Conservation (phyloP, 768 basidiomycete genomes). For the Asterophora parasitica region DNA sequence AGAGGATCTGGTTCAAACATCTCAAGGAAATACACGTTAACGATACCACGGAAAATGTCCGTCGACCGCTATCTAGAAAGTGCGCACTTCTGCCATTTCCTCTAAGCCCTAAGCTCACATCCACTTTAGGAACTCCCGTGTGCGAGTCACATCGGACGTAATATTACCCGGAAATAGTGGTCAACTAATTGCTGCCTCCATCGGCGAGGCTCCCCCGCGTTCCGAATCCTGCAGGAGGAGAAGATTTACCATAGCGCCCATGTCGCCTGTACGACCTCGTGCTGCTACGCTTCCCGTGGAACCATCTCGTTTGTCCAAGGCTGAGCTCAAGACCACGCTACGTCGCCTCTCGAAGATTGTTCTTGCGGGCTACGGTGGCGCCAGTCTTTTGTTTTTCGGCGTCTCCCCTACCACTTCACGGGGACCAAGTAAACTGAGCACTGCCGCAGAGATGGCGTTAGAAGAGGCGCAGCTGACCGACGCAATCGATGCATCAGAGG, state of each 20-base stretch:
- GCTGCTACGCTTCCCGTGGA: neutral
- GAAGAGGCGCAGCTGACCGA: conserved; percentile 62
- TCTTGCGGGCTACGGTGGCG: conserved; percentile 80
- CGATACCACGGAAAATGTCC: conserved; percentile 31
- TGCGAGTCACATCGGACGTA: conserved; percentile 70
- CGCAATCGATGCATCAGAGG: conserved; percentile 69
- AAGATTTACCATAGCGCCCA: conserved; percentile 12
- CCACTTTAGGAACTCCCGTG: conserved; percentile 42
- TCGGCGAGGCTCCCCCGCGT: conserved; percentile 53
- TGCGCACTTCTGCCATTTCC: conserved; percentile 13
- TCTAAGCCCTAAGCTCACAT: neutral
- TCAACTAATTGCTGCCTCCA: conserved; percentile 77
- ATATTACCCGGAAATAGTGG: conserved; percentile 63
- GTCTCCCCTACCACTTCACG: conserved; percentile 39
- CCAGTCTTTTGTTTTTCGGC: conserved; percentile 78
- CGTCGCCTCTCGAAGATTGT: conserved; percentile 79
- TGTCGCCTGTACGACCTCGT: conserved; percentile 8
- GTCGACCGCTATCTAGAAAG: conserved; percentile 30
- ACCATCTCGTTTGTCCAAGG: conserved; percentile 27
- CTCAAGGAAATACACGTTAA: conserved; percentile 64
- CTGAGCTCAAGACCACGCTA: conserved; percentile 64
- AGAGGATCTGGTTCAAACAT: conserved; percentile 60
- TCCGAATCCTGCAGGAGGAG: conserved; percentile 21
- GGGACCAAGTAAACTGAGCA: conserved; percentile 23
- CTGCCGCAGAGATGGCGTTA: conserved; percentile 36